phyloP scores from a whole-genome alignment of 2,329 filamentous ascomycete species.

The Coniochaeta ligniaria region DNA sequence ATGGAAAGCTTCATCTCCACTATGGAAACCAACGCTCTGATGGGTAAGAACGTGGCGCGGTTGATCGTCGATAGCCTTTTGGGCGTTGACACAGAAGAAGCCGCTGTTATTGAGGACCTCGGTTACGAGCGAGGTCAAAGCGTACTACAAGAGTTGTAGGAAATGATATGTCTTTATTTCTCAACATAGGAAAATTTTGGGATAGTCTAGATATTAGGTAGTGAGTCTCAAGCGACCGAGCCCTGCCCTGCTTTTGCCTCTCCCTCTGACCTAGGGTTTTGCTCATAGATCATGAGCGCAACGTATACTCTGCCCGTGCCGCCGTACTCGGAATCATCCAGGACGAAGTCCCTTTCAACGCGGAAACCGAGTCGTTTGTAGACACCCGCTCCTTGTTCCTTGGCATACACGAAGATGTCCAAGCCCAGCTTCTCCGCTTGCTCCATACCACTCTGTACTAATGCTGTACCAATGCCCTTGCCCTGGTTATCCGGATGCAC shows the following conservation, averaged over 20 bases:
- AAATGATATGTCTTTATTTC: background rate
- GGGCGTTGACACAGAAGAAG: conserved; percentile 6
- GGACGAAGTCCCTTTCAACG: background rate
- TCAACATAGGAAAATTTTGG: background rate
- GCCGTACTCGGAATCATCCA: background rate
- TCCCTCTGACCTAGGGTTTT: background rate
- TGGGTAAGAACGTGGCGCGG: conserved; percentile 78
- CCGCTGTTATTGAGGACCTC: conserved; percentile 5
- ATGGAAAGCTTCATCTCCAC: conserved; percentile 95
- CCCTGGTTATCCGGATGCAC: conserved; percentile 15
- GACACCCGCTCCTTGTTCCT: background rate
- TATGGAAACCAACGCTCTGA: conserved; percentile 93
- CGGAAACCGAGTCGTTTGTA: background rate
- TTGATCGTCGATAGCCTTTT: conserved; percentile 58
- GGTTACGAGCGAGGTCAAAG: conserved; percentile 6
- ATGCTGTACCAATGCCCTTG: conserved; percentile 13
- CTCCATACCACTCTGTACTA: conserved; percentile 13
- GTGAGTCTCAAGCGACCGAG: background rate
- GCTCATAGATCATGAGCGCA: background rate
- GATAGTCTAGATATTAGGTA: background rate
- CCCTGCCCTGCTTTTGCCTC: conserved; percentile 3
- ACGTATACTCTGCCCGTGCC: background rate
- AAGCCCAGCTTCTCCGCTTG: conserved; percentile 14
- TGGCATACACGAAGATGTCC: conserved; percentile 1
- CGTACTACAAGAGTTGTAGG: background rate